Base-by-base conservation (phyloP, 768 basidiomycete genomes). In the Pleurotus pulmonarius region DNA sequence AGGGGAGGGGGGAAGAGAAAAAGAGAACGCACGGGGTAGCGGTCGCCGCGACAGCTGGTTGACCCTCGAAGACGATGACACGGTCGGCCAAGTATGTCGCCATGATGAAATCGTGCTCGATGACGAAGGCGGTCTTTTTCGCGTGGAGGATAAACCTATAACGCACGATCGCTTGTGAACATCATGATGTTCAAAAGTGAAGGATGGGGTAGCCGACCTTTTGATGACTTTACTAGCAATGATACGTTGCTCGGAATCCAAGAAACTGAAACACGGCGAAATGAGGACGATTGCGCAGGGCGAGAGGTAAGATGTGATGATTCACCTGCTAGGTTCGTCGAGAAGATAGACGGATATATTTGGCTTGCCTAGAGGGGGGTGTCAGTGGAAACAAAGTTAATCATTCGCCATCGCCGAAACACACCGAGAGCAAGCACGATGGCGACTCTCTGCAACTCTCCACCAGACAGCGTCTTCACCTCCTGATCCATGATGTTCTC, bases 31-130 rank as follows among this genome's bases (percentile, higher is more conserved):
- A 96, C 92, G 88, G 92, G 22, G 91, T 90, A 16, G 97, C 97
- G 40, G 87, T 95, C 15, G 97, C 95, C 49, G 87, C 54, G 49
- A 94, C 72, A 41, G 94, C 95, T 5, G 97, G 96, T 64, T 85
- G 72, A 39, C 92, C 92, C 68, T 90, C 87, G 64, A 93, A 95
- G 11, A 95, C 93, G 58, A 96, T 94, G 64, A 97, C 94, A 46
- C 96, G 90, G 69, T 99, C 97, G 41, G 97, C 96, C 56, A 99
- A 90, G 72, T 99, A 98, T 2, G 96, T 98, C 3, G 96, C 95
- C 96, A 98, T 98, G 77, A 98, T 97, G 73, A 99, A 98, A 78
- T 98, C 96, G 85, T 99, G 97, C 81, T 99, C 97, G 67, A 99
- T 98, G 64, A 99, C 83, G 70, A 99, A 98, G 0, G 97, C 97